Evolutionary conservation across 164 flowering plant species (phyloP).

Genomic region (Liquidambar formosana): DNA sequence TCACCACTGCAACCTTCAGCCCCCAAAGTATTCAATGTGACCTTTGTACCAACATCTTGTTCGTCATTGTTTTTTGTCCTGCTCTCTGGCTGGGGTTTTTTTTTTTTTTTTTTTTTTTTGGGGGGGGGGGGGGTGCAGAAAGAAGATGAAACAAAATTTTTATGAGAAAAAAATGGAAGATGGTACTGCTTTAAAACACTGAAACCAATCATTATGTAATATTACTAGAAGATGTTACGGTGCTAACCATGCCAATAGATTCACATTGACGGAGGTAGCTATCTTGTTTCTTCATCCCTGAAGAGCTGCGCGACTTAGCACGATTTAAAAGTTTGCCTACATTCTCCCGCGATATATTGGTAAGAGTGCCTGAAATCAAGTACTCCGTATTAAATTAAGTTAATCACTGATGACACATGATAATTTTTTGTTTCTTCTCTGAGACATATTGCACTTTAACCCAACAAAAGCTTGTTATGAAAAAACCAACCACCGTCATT

Average conservation of each 20-base stretch:
- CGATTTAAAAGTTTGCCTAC: too few relatives aligned
- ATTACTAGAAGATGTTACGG: background rate
- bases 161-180: conserved; percentile 2
- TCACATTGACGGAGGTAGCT: conserved; percentile 17
- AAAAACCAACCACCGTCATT: background rate
- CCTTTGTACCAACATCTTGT: conserved; percentile 12
- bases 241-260: conserved; percentile 24
- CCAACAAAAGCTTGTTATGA: background rate
- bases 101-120: too few relatives aligned
- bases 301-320: too few relatives aligned
- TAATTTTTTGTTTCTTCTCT: background rate
- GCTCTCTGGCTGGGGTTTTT: conserved; percentile 29
- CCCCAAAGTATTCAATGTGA: conserved; percentile 6
- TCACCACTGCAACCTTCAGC: too few relatives aligned
- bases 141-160: too few relatives aligned
- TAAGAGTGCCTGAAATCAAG: conserved; percentile 38
- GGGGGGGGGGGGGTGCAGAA: too few relatives aligned
- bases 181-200: background rate
- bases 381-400: background rate
- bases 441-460: background rate
- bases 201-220: background rate
- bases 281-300: conserved; percentile 32
- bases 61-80: conserved; percentile 17
- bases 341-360: conserved; percentile 37
- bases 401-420: background rate